Evolutionary conservation across 129 eudicot genomes (phyloP).

Genomic region (Artemisia tridentata): DNA sequence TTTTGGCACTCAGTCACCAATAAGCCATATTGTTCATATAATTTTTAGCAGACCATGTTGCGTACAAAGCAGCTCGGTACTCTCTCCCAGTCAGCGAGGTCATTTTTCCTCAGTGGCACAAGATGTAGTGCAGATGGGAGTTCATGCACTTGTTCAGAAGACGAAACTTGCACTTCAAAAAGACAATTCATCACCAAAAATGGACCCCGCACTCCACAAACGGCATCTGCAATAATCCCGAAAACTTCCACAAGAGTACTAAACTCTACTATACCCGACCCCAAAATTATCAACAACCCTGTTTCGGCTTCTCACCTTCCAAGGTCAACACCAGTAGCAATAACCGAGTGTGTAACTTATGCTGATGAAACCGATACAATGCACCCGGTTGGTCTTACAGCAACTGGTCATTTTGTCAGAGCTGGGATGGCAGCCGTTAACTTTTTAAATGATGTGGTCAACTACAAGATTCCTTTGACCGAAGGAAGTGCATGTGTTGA

Average conservation of each 20-base stretch:
- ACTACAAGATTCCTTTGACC: slow-evolving; percentile 63
- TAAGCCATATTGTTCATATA: background rate
- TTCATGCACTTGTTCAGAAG: slow-evolving; percentile 90
- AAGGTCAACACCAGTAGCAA: slow-evolving; percentile 32
- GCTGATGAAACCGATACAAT: slow-evolving; percentile 38
- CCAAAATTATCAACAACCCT: slow-evolving; percentile 31
- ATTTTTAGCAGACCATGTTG: slow-evolving; percentile 57
- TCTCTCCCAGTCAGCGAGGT: slow-evolving; percentile 85
- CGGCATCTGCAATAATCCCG: slow-evolving; percentile 45
- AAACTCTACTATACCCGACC: slow-evolving; percentile 31
- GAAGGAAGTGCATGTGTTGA: slow-evolving; percentile 55
- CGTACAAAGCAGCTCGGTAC: slow-evolving; percentile 87
- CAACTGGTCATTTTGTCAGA: slow-evolving; percentile 69
- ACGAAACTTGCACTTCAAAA: slow-evolving; percentile 72
- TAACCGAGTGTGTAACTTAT: slow-evolving; percentile 50
- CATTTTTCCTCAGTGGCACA: slow-evolving; percentile 77
- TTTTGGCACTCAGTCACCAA: background rate
- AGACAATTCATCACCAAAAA: slow-evolving; percentile 42
- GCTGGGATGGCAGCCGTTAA: slow-evolving; percentile 95
- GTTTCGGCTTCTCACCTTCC: slow-evolving; percentile 39
- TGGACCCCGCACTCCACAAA: slow-evolving; percentile 42
- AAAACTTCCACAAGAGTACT: slow-evolving; percentile 34
- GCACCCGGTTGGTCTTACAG: slow-evolving; percentile 55
- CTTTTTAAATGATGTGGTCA: slow-evolving; percentile 70
- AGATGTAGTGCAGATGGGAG: slow-evolving; percentile 91